These are phyloP conservation scores for Chaetomidium leptoderma DNA, from an alignment of 495 filamentous ascomycete genomes.

Conservation along the genomic window DNA sequence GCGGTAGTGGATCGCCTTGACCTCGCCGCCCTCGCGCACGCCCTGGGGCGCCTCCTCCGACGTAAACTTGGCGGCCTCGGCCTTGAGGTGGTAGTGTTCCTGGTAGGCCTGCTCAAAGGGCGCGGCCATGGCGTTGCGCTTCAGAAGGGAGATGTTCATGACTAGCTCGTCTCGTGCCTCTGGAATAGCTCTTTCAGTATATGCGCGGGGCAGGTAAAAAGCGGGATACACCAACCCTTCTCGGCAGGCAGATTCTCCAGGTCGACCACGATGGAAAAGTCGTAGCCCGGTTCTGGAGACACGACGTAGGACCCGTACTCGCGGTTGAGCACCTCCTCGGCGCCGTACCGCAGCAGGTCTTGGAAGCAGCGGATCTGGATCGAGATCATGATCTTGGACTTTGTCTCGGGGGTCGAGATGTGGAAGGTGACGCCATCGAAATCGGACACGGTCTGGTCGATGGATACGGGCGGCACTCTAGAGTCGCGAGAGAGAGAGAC, in stretches of 20 bases:
- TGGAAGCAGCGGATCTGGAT: slow-evolving; percentile 90
- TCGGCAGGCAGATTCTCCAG: slow-evolving; percentile 78
- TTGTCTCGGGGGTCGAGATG: slow-evolving; percentile 88
- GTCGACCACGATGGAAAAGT: slow-evolving; percentile 89
- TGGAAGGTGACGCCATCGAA: slow-evolving; percentile 98
- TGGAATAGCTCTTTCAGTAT: slow-evolving; percentile 30
- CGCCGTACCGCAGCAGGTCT: slow-evolving; percentile 88
- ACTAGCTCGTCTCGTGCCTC: slow-evolving; percentile 81
- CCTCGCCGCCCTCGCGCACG: slow-evolving; percentile 78
- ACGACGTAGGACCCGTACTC: slow-evolving; percentile 94
- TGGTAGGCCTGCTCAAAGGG: slow-evolving; percentile 96
- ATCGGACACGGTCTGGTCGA: slow-evolving; percentile 96
- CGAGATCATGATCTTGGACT: slow-evolving; percentile 88
- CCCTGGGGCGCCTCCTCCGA: slow-evolving; percentile 88
- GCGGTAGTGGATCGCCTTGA: slow-evolving; percentile 95
- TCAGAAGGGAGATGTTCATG: slow-evolving; percentile 77
- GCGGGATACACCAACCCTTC: slow-evolving; percentile 48
- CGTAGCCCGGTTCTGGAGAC: slow-evolving; percentile 79
- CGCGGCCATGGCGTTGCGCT: slow-evolving; percentile 97
- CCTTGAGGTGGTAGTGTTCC: slow-evolving; percentile 77
- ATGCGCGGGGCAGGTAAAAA: not conserved
- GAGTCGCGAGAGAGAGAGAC: slow-evolving; percentile 4
- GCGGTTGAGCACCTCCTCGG: slow-evolving; percentile 80
- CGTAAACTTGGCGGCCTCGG: slow-evolving; percentile 84
- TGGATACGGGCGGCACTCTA: slow-evolving; percentile 78